Evolutionary conservation across 805 yeast genomes (phyloP), one percentile per base, ranked within the genome.

Genomic region (Candida sithepensis): DNA sequence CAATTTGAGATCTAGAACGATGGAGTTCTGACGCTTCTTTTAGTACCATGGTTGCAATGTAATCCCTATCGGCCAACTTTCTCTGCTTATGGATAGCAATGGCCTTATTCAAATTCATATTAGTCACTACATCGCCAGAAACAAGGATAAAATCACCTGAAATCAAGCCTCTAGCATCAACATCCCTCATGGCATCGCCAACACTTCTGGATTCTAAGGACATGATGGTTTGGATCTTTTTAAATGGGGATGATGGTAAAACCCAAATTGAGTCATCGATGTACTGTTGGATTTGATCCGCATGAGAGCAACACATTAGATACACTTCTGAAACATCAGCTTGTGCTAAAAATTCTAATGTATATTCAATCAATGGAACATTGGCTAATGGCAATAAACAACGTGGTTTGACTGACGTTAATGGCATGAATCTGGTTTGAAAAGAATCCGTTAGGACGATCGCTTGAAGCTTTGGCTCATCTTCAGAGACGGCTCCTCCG

Each of bases 181-280:
- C 71, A 62, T 92, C 98, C 65, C 99, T 78, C 96, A 94, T 88
- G 19, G 96, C 95, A 69, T 94, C 99, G 55, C 99, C 99, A 10
- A 92, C 96, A 23, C 96, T 87, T 65, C 91, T 72, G 10, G 94
- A 83, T 65, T 92, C 97, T 42, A 89, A 80, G 21, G 95, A 81
- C 74, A 87, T 78, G 45, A 92, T 79, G 2, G 96, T 85, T 42
- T 81, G 79, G 40, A 94, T 77, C 51, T 79, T 79, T 47, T 79
- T 78, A 66, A 94, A 92, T 1, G 97, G 96, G 2, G 96, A 80
- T 61, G 83, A 79, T 1, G 81, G 73, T 16, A 72, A 60, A 28
- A 70, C 72, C 94, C 94, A 87, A 60, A 82, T 84, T 30, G 88
- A 82, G 5, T 69, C 63, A 55, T 84, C 88, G 43, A 94, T 83